Conservation (phyloP, 495 filamentous ascomycete genomes). For the Aspergillus sclerotioniger region DNA sequence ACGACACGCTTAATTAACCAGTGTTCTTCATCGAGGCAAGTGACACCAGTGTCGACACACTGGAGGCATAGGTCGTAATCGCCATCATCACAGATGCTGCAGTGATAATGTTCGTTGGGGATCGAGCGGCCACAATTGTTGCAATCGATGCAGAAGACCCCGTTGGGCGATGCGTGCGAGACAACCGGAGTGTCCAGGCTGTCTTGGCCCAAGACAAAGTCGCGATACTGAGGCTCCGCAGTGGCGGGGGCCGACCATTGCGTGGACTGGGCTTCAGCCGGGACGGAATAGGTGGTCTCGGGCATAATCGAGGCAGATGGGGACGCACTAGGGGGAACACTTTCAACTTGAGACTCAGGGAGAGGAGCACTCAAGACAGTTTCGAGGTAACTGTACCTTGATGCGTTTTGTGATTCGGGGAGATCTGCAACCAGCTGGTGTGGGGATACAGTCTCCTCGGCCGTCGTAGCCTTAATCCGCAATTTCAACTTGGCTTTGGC, state of each 20-base stretch:
- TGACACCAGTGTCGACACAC: slow-evolving; percentile 71
- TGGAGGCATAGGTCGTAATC: slow-evolving; percentile 90
- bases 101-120: slow-evolving; percentile 85
- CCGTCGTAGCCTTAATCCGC: slow-evolving; percentile 70
- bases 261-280: slow-evolving; percentile 6
- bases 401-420: slow-evolving; percentile 16
- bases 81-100: slow-evolving; percentile 84
- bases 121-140: slow-evolving; percentile 82
- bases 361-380: slow-evolving; percentile 42
- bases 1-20: slow-evolving; percentile 93
- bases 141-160: slow-evolving; percentile 74
- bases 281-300: slow-evolving; percentile 9
- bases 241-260: slow-evolving; percentile 11
- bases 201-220: slow-evolving; percentile 32
- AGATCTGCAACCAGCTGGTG: slow-evolving; percentile 10
- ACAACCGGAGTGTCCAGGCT: slow-evolving; percentile 28
- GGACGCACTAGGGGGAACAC: slow-evolving; percentile 12
- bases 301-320: slow-evolving; percentile 7
- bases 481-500: slow-evolving; percentile 99
- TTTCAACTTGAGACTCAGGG: slow-evolving; percentile 18
- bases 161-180: slow-evolving; percentile 32
- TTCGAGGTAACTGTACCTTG: slow-evolving; percentile 41
- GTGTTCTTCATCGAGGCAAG: slow-evolving; percentile 75
- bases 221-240: slow-evolving; percentile 25
- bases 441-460: slow-evolving; percentile 16